phyloP scores from a whole-genome alignment of 305 asterid genomes.

The Fraxinus dipetala region DNA sequence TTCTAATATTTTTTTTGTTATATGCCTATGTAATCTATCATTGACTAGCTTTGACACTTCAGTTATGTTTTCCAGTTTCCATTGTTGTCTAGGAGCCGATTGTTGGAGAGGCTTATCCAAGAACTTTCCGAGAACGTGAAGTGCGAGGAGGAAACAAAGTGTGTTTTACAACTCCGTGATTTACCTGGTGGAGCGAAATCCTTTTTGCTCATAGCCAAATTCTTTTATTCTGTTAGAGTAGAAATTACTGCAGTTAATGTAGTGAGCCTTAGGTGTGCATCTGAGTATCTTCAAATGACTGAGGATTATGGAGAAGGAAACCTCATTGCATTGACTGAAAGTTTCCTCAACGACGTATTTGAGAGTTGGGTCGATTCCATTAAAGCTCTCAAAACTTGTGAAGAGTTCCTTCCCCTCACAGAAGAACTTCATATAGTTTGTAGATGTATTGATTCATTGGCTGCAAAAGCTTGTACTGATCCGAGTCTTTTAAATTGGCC shows the following conservation, averaged over 20 bases:
- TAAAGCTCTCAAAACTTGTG: conserved; percentile 35
- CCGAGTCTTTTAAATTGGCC: conserved; percentile 20
- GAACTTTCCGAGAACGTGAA: conserved; percentile 16
- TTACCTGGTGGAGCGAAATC: conserved; percentile 45
- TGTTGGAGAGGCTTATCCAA: conserved; percentile 32
- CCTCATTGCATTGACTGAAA: conserved; percentile 35
- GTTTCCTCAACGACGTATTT: conserved; percentile 32
- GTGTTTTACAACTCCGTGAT: conserved; percentile 28
- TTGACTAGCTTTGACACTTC: conserved; percentile 10
- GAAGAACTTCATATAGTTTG: conserved; percentile 41
- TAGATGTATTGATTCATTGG: conserved; percentile 44
- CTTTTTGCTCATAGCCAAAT: conserved; percentile 38
- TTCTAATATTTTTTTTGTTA: not conserved
- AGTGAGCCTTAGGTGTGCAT: conserved; percentile 39
- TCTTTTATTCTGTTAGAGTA: conserved; percentile 39
- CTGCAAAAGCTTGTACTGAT: conserved; percentile 37
- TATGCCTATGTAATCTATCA: not conserved
- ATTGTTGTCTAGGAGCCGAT: conserved; percentile 33
- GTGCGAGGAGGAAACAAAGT: not conserved
- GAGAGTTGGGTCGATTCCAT: conserved; percentile 32
- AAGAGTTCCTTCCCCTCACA: conserved; percentile 30
- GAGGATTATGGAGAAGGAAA: conserved; percentile 46
- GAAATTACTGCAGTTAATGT: conserved; percentile 36
- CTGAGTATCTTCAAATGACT: conserved; percentile 46
- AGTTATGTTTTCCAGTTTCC: conserved; percentile 34